Evolutionary conservation across 1,284 basidiomycete species (phyloP).

Genomic region (Lentinula novae-zelandiae): DNA sequence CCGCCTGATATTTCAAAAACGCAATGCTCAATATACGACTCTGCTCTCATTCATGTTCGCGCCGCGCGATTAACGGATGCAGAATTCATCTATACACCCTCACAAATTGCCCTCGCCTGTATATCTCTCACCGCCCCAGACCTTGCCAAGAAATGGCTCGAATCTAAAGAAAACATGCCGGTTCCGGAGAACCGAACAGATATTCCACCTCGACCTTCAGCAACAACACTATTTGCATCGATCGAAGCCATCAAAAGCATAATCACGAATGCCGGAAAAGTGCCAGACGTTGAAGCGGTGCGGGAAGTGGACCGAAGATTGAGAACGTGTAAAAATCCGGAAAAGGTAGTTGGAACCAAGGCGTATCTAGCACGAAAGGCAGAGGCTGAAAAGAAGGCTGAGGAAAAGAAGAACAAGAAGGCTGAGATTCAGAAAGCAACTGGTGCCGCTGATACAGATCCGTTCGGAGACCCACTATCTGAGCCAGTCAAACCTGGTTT

Average conservation of each 20-base stretch:
- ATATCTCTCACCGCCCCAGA: conserved; percentile 63
- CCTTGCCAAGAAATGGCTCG: conserved; percentile 63
- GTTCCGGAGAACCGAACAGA: not conserved
- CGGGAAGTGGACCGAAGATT: conserved; percentile 84
- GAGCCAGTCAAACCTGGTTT: conserved; percentile 28
- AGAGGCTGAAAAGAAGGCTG: conserved; percentile 60
- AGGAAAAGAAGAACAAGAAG: conserved; percentile 64
- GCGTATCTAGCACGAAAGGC: conserved; percentile 66
- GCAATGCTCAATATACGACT: conserved; percentile 43
- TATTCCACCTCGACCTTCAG: conserved; percentile 13
- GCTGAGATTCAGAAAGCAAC: conserved; percentile 50
- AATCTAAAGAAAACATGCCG: conserved; percentile 37
- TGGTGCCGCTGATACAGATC: conserved; percentile 49
- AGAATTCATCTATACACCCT: conserved; percentile 89
- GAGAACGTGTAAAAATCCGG: conserved; percentile 87
- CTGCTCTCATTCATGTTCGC: conserved; percentile 60
- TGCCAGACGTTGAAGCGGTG: conserved; percentile 77
- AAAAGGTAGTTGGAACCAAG: conserved; percentile 85
- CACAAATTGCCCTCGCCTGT: conserved; percentile 91
- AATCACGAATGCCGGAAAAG: conserved; percentile 55
- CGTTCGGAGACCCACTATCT: conserved; percentile 48
- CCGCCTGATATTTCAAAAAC: conserved; percentile 38
- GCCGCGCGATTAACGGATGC: conserved; percentile 84
- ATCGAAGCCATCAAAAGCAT: conserved; percentile 53
- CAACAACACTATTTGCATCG: conserved; percentile 23